These are phyloP conservation scores for Chlamydomonas reinhardtii DNA, from an alignment of 163 green algal genomes.

Conservation along the genomic window DNA sequence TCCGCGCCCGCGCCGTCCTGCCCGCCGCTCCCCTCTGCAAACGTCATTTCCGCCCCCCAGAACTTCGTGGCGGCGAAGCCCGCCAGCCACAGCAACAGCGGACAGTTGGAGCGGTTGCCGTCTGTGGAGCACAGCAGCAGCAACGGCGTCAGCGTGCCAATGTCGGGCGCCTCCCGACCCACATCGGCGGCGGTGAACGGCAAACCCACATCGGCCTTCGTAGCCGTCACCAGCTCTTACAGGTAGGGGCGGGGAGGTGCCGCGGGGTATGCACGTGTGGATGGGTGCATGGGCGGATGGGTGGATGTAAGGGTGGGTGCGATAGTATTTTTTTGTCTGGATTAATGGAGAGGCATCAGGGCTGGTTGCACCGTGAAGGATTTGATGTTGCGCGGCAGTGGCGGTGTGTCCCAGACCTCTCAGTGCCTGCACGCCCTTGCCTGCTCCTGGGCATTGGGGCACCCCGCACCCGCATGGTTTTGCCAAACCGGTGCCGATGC, in stretches of 20 bases:
- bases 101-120: neutral
- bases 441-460: too few species aligned
- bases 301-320: neutral
- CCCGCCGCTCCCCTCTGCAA: too few species aligned
- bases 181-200: neutral
- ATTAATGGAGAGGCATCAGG: too few species aligned
- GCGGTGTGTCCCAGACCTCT: too few species aligned
- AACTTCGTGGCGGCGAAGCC: neutral
- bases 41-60: neutral
- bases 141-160: too few species aligned
- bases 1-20: too few species aligned
- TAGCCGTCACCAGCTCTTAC: constrained; percentile 14
- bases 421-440: too few species aligned
- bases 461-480: too few species aligned
- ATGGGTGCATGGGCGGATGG: neutral
- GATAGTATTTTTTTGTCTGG: too few species aligned
- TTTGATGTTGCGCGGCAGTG: too few species aligned
- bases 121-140: neutral
- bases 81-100: neutral
- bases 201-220: constrained; percentile 9
- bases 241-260: constrained; percentile 8
- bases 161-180: neutral
- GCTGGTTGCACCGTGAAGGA: too few species aligned
- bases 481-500: too few species aligned
- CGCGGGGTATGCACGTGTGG: neutral